Percentiles rank a stretch among this genome's conserved stretches.
Evolutionary conservation across 768 basidiomycete genomes (phyloP).

Genomic region (Paxillus rubicundulus): DNA sequence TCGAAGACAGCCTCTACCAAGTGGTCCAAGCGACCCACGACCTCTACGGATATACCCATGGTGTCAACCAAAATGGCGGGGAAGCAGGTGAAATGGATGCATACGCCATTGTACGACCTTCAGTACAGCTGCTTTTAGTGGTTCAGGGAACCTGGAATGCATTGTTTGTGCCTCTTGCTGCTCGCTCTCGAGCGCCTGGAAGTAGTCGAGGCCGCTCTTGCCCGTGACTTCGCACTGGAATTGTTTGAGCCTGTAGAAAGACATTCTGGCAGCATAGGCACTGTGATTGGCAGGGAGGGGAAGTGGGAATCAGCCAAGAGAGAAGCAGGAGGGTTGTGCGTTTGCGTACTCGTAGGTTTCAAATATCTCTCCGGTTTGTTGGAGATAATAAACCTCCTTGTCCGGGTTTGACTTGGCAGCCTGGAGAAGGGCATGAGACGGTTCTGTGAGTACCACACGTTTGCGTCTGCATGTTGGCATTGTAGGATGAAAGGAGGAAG

Average conservation of each 20-base stretch:
- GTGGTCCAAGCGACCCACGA: conserved; percentile 93
- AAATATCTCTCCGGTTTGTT: conserved; percentile 96
- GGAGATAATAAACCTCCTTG: conserved; percentile 86
- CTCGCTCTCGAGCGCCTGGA: conserved; percentile 91
- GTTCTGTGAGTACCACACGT: conserved; percentile 84
- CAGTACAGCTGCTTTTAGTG: conserved; percentile 88
- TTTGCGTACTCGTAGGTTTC: conserved; percentile 85
- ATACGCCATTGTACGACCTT: conserved; percentile 95
- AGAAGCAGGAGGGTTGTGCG: conserved; percentile 23
- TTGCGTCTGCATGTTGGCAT: conserved; percentile 92
- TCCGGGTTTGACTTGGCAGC: conserved; percentile 61
- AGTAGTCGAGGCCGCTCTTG: conserved; percentile 91
- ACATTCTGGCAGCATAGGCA: conserved; percentile 88
- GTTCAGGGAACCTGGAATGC: conserved; percentile 89
- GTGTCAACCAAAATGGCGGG: conserved; percentile 13
- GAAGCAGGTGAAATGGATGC: conserved; percentile 39
- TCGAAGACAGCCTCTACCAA: conserved; percentile 94
- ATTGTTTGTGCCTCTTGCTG: conserved; percentile 84
- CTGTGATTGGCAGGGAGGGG: conserved; percentile 29
- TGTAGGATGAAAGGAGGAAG: conserved; percentile 41
- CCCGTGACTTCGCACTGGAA: conserved; percentile 98
- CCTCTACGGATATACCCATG: conserved; percentile 55
- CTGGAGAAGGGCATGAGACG: conserved; percentile 66
- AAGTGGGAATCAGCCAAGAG: conserved; percentile 17
- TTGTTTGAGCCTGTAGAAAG: conserved; percentile 90